Base-by-base conservation (phyloP, 176 grass and related monocot species). In the Oryza officinalis region DNA sequence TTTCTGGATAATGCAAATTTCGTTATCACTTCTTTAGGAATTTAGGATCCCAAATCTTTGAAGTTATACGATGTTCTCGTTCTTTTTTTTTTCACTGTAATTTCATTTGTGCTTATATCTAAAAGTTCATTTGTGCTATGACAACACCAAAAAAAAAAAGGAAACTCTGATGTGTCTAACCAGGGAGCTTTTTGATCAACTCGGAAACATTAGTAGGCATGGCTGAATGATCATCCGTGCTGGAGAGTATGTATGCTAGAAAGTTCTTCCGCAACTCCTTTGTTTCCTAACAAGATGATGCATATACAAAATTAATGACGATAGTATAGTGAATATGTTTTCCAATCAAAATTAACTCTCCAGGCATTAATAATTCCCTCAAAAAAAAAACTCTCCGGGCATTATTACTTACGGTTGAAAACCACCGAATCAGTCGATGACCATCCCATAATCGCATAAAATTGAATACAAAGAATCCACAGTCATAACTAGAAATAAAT, bases 401-500 rank as follows among this genome's bases (percentile, higher is more conserved):
- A 52, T 20, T 52, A 8, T 23, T 5, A 27, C 70, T 72, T 72
- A 72, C 70, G 27, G 6, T 27, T 8, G 41, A 44, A 46, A 72
- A 72, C 41, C 70, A 72, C 11, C 41, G 70, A 72, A 47, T 30
- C 26, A 77, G 57, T 63, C 15, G 74, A 77, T 41, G 22, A 3
- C 74, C 74, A 41, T 77, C 74, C 74, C 74, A 77, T n/a, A 77
- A 63, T 5, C 54, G 54, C 75, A 77, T 63, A 35, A 77, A 77
- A 77, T 77, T 77, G 75, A 77, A 63, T 77, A 77, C 33, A 3
- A 63, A 63, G 20, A 38, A 77, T 37, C 75, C 75, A 61, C 31
- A 4, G 38, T 63, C 74, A 77, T 0, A 0, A 1, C 74, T 77
- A 72, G n/a, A 45, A 45, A 23, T 27, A 23, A 54, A 47, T 47